Evolutionary conservation across 495 filamentous ascomycete species (phyloP).

Genomic region (Neurospora intermedia): DNA sequence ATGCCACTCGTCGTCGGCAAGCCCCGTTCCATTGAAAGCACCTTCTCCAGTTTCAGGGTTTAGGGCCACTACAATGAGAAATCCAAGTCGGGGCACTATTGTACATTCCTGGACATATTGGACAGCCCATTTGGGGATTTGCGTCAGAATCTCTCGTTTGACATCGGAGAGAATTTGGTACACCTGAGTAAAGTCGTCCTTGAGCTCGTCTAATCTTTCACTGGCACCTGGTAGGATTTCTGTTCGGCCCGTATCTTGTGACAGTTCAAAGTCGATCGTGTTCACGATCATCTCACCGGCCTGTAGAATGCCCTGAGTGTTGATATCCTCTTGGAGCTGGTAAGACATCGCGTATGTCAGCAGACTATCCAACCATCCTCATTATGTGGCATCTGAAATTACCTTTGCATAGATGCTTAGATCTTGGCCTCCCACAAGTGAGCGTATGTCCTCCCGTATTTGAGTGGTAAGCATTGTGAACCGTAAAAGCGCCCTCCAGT

Average conservation of each 20-base stretch:
- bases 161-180: slow-evolving; percentile 59
- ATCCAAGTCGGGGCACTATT: slow-evolving; percentile 86
- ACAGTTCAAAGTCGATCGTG: slow-evolving; percentile 74
- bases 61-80: slow-evolving; percentile 65
- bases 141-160: slow-evolving; percentile 47
- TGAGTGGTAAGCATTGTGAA: slow-evolving; percentile 49
- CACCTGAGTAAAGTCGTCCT: slow-evolving; percentile 66
- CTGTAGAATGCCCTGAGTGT: slow-evolving; percentile 43
- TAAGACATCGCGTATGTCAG: slow-evolving; percentile 1
- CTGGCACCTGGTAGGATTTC: slow-evolving; percentile 66
- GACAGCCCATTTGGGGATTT: slow-evolving; percentile 48
- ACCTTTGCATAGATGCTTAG: slow-evolving; percentile 52
- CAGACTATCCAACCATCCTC: background rate
- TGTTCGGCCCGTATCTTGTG: slow-evolving; percentile 60
- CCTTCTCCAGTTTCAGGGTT: slow-evolving; percentile 50
- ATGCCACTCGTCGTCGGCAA: slow-evolving; percentile 55
- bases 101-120: slow-evolving; percentile 54
- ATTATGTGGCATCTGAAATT: background rate
- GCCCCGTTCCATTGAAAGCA: slow-evolving; percentile 52
- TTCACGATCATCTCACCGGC: slow-evolving; percentile 62
- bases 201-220: slow-evolving; percentile 65
- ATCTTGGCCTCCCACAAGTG: slow-evolving; percentile 45
- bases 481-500: slow-evolving; percentile 57
- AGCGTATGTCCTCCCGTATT: slow-evolving; percentile 53
- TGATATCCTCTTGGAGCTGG: slow-evolving; percentile 32